A percentile compares a stretch with the other conserved stretches of the same genome.
Evolutionary conservation across 176 grass and related monocot genomes (phyloP).

Genomic region (Oryza officinalis): DNA sequence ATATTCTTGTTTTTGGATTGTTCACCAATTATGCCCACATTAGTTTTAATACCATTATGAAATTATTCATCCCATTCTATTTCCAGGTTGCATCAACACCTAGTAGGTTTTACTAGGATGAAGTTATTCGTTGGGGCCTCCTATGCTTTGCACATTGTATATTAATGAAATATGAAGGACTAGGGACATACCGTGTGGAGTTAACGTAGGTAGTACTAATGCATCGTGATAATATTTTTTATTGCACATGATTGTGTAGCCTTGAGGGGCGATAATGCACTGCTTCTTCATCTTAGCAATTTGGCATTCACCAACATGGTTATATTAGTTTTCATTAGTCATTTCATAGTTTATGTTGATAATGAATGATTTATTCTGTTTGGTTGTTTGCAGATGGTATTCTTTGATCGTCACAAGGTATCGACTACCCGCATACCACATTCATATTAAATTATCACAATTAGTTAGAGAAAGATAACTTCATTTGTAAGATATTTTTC

Average conservation of each 20-base stretch:
- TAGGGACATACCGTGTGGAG: not conserved
- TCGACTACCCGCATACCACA: not conserved
- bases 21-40: not conserved
- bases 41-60: not conserved
- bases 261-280: not conserved
- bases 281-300: not conserved
- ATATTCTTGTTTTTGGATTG: slow-evolving; percentile 5
- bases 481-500: not conserved
- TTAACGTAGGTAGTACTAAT: not conserved
- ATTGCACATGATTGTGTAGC: not conserved
- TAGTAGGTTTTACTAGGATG: not conserved
- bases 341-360: slow-evolving; percentile 7
- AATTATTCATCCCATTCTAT: not conserved
- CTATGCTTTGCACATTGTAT: slow-evolving; percentile 22
- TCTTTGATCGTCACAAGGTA: slow-evolving; percentile 98
- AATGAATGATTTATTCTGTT: slow-evolving; percentile 21
- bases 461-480: slow-evolving; percentile 3
- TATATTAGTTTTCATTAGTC: slow-evolving; percentile 22
- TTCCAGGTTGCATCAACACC: not conserved
- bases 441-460: not conserved
- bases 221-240: not conserved
- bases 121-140: not conserved
- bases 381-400: slow-evolving; percentile 74
- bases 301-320: not conserved
- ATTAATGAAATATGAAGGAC: not conserved